Evolutionary conservation across 768 basidiomycete genomes (phyloP).

Genomic region (Suillus discolor): DNA sequence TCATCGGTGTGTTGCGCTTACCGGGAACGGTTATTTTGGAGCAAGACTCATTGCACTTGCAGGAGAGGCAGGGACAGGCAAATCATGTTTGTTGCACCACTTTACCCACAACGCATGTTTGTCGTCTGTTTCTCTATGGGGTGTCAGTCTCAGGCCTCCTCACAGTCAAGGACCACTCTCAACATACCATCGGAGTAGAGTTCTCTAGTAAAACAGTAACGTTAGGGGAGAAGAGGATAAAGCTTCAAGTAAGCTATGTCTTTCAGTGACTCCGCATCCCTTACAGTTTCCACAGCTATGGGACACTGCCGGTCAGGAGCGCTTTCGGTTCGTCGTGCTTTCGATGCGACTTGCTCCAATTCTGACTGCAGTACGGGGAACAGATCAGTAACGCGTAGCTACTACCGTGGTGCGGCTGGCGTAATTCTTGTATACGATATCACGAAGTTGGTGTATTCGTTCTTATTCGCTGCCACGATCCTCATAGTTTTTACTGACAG

Average conservation of each 20-base stretch:
- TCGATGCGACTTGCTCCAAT: slow-evolving; percentile 17
- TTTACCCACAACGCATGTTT: slow-evolving; percentile 95
- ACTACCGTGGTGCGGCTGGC: slow-evolving; percentile 93
- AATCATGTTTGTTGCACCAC: slow-evolving; percentile 95
- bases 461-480: slow-evolving; percentile 8
- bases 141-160: slow-evolving; percentile 7
- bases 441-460: slow-evolving; percentile 59
- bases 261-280: slow-evolving; percentile 18
- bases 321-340: slow-evolving; percentile 65
- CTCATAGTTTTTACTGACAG: slow-evolving; percentile 40
- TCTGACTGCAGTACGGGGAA: slow-evolving; percentile 17
- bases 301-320: slow-evolving; percentile 97
- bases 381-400: slow-evolving; percentile 91
- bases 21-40: slow-evolving; percentile 11
- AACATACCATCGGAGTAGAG: slow-evolving; percentile 98
- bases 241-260: slow-evolving; percentile 74
- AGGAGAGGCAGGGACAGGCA: slow-evolving; percentile 98
- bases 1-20: slow-evolving; percentile 68
- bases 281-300: slow-evolving; percentile 62
- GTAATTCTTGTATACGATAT: slow-evolving; percentile 94
- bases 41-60: slow-evolving; percentile 12
- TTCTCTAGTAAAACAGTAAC: slow-evolving; percentile 94
- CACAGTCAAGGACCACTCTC: slow-evolving; percentile 95
- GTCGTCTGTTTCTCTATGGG: slow-evolving; percentile 34
- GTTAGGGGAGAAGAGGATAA: slow-evolving; percentile 92